These are phyloP conservation scores for Usnea hakonensis DNA, from an alignment of 495 filamentous ascomycete species.

Conservation along the genomic window DNA sequence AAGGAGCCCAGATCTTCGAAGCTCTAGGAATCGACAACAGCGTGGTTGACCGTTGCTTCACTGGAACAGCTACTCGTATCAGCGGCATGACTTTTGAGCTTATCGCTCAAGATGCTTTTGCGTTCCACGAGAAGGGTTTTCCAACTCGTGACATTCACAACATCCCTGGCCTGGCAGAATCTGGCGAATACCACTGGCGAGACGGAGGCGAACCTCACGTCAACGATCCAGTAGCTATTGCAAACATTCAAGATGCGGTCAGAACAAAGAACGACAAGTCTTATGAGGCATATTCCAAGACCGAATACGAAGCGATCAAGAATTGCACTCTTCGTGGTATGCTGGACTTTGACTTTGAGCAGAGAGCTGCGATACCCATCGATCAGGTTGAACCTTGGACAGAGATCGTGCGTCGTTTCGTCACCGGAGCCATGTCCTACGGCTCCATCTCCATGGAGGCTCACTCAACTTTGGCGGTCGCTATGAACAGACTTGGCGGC, in stretches of 20 bases:
- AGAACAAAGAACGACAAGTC: slow-evolving; percentile 99
- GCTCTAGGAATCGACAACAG: slow-evolving; percentile 94
- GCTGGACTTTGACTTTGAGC: slow-evolving; percentile 96
- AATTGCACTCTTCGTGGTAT: slow-evolving; percentile 93
- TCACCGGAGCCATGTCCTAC: slow-evolving; percentile 99
- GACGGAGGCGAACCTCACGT: slow-evolving; percentile 97
- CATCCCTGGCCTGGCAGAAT: slow-evolving; percentile 81
- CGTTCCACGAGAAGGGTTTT: slow-evolving; percentile 92
- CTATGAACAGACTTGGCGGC: slow-evolving; percentile 95
- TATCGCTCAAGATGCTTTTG: slow-evolving; percentile 94
- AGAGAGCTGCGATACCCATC: slow-evolving; percentile 77
- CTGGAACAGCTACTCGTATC: slow-evolving; percentile 91
- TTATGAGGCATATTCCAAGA: slow-evolving; percentile 92
- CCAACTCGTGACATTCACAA: slow-evolving; percentile 72
- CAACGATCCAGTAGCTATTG: slow-evolving; percentile 92
- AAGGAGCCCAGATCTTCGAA: slow-evolving; percentile 98
- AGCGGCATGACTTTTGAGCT: slow-evolving; percentile 92
- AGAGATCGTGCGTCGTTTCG: slow-evolving; percentile 94
- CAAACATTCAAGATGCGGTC: slow-evolving; percentile 97
- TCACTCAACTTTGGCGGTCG: slow-evolving; percentile 92
- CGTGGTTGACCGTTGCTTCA: slow-evolving; percentile 95
- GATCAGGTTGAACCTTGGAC: slow-evolving; percentile 99
- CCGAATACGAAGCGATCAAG: slow-evolving; percentile 97
- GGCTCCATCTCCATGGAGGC: slow-evolving; percentile 99
- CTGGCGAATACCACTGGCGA: slow-evolving; percentile 99